Percentiles rank a stretch among this genome's conserved stretches.
Evolutionary conservation across 169 alveolate species (phyloP).

Genomic region (Eimeria necatrix): DNA sequence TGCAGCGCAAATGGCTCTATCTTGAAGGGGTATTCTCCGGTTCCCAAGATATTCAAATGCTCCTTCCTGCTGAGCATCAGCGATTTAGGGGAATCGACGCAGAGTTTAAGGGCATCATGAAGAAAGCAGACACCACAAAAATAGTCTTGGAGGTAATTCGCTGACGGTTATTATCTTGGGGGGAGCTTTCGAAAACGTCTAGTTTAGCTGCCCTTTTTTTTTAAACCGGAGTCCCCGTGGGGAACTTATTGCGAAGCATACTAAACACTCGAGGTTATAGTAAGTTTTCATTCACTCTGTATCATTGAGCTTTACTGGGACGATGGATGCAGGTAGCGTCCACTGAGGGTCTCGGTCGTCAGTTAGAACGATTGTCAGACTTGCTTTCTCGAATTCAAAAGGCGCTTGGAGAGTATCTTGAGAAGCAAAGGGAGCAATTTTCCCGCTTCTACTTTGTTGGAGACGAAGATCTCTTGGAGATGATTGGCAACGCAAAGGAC

Average conservation of each 20-base stretch:
- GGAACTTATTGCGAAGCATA: background rate
- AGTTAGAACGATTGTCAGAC: constrained; percentile 96
- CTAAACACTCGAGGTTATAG: background rate
- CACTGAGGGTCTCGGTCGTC: constrained; percentile 95
- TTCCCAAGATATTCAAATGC: constrained; percentile 97
- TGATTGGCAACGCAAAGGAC: constrained; percentile 98
- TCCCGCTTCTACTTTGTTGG: constrained; percentile 99
- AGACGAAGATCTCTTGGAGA: constrained; percentile 98
- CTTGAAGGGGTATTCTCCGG: constrained; percentile 98
- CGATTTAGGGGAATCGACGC: constrained; percentile 96
- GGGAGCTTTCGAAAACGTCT: background rate
- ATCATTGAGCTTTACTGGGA: background rate
- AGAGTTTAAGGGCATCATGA: constrained; percentile 96
- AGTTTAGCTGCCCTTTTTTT: background rate
- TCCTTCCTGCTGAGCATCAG: constrained; percentile 96
- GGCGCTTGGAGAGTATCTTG: constrained; percentile 98
- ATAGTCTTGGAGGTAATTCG: constrained; percentile 73
- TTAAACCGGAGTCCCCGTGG: no score
- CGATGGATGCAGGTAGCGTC: constrained; percentile 81
- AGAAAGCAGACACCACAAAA: constrained; percentile 88
- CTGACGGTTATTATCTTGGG: background rate
- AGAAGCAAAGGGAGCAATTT: constrained; percentile 97
- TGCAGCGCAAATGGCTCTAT: constrained; percentile 98
- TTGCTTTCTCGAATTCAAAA: constrained; percentile 96
- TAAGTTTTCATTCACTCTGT: background rate